Conservation (phyloP, 768 basidiomycete genomes). For the Panus rudis region DNA sequence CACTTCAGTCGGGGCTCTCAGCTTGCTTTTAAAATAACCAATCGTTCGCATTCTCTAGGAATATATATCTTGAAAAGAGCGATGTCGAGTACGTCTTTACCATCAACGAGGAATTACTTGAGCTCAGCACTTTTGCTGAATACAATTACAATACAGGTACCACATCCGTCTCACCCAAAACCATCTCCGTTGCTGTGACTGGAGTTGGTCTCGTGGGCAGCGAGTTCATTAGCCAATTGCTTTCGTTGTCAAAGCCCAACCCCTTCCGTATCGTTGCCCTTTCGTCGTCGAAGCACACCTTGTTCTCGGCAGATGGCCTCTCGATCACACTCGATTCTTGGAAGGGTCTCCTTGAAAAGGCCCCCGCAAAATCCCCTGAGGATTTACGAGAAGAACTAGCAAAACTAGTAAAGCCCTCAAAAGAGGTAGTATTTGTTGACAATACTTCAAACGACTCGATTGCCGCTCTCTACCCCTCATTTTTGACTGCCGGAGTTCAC, state of each 20-base stretch:
- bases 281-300: slow-evolving; percentile 55
- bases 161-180: slow-evolving; percentile 10
- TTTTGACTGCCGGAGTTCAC: slow-evolving; percentile 71
- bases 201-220: slow-evolving; percentile 92
- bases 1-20: too few species aligned
- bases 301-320: slow-evolving; percentile 46
- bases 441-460: slow-evolving; percentile 85
- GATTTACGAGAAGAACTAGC: slow-evolving; percentile 38
- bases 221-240: slow-evolving; percentile 79
- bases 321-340: slow-evolving; percentile 33
- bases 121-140: too few species aligned
- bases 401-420: slow-evolving; percentile 36
- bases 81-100: too few species aligned
- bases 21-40: too few species aligned
- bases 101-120: too few species aligned
- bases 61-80: too few species aligned
- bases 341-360: slow-evolving; percentile 18
- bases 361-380: slow-evolving; percentile 15
- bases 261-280: slow-evolving; percentile 65
- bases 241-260: slow-evolving; percentile 48
- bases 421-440: slow-evolving; percentile 73
- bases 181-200: slow-evolving; percentile 63
- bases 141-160: too few species aligned
- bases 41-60: too few species aligned
- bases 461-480: slow-evolving; percentile 73